Evolutionary conservation across 192 early-diverging fungal genomes (phyloP).

Genomic region (Thamnidium elegans): DNA sequence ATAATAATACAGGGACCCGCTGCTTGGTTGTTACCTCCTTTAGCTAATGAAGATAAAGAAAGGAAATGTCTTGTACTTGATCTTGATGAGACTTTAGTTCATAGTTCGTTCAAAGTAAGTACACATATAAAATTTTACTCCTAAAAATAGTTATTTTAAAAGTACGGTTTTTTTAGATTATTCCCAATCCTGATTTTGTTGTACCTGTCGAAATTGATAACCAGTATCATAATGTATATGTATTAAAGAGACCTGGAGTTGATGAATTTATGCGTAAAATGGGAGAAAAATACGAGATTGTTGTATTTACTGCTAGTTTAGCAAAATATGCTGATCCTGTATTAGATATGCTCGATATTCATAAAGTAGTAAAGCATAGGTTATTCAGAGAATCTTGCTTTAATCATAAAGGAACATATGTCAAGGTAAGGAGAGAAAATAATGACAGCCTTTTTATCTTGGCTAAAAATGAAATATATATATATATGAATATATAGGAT

Average conservation of each 20-base stretch:
- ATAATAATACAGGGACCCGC: constrained; percentile 7
- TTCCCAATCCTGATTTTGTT: constrained; percentile 68
- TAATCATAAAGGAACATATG: constrained; percentile 85
- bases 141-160: constrained; percentile 1
- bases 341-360: constrained; percentile 76
- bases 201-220: constrained; percentile 82
- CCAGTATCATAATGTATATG: constrained; percentile 81
- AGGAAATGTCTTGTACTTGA: constrained; percentile 95
- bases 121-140: not conserved
- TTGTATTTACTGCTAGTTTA: constrained; percentile 85
- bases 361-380: constrained; percentile 74
- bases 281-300: constrained; percentile 80
- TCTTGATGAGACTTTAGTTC: constrained; percentile 96
- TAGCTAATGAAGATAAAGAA: constrained; percentile 62
- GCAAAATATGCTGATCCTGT: constrained; percentile 91
- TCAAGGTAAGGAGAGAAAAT: constrained; percentile 55
- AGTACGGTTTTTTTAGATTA: constrained; percentile 17
- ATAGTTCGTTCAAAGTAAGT: constrained; percentile 87
- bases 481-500: constrained; percentile 46
- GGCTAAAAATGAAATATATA: not conserved
- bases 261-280: constrained; percentile 77
- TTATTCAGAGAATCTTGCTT: constrained; percentile 89
- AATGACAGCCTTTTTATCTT: not conserved
- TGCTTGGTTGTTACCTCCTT: constrained; percentile 61
- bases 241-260: constrained; percentile 84